Evolutionary conservation across 2,329 filamentous ascomycete genomes (phyloP).

Genomic region (Aspergillus udagawae): DNA sequence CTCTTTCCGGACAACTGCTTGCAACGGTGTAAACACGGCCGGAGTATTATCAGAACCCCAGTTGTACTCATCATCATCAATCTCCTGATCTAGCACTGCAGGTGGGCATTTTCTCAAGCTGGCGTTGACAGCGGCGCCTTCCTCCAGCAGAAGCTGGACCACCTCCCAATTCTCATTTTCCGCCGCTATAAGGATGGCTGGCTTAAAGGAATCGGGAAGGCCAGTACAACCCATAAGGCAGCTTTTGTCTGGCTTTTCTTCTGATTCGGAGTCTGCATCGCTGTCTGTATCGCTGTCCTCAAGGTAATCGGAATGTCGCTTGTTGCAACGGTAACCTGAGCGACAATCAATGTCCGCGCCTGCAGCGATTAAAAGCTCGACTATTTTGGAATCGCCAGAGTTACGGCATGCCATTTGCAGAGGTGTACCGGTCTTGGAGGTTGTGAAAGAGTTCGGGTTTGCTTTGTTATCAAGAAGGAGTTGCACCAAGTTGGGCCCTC

Average conservation of each 20-base stretch:
- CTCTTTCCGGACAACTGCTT: constrained; percentile 11
- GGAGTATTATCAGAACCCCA: neutral
- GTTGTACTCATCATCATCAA: neutral
- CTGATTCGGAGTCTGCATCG: neutral
- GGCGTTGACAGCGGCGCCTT: constrained; percentile 19
- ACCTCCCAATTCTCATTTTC: constrained; percentile 12
- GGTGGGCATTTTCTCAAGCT: constrained; percentile 7
- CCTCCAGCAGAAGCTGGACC: constrained; percentile 19
- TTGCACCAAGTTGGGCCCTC: neutral
- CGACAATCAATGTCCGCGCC: constrained; percentile 12
- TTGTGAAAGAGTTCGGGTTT: constrained; percentile 7
- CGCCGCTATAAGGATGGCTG: constrained; percentile 19
- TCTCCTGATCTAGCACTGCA: constrained; percentile 1
- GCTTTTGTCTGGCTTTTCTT: neutral
- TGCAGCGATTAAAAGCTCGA: constrained; percentile 11
- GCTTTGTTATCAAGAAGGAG: constrained; percentile 9
- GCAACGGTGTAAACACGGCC: constrained; percentile 12
- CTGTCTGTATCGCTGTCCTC: too few relatives aligned
- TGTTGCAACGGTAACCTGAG: constrained; percentile 1
- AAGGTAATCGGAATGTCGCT: neutral
- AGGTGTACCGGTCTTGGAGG: constrained; percentile 3
- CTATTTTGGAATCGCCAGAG: constrained; percentile 3
- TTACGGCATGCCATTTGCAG: neutral
- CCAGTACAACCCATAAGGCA: too few relatives aligned
- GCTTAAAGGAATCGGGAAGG: neutral